Evolutionary conservation across 2,329 filamentous ascomycete genomes (phyloP), one percentile per base, ranked within the genome.

Genomic region (Elsinoe arachidis): DNA sequence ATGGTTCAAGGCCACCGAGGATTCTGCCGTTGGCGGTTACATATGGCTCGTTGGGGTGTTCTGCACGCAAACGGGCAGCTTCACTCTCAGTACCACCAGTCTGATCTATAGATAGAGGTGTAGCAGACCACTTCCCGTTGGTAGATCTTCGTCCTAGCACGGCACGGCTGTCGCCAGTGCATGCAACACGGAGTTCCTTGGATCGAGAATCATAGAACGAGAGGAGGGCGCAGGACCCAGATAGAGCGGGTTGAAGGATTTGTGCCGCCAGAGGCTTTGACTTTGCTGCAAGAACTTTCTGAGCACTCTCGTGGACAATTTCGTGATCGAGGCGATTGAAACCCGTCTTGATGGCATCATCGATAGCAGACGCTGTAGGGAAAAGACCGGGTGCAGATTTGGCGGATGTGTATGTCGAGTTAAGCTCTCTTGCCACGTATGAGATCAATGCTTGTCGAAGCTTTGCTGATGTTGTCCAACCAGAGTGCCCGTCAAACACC

Each of bases 401-500:
- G 3, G 86, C 84, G 17, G 87, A 80, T 68, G 90, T 91, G 77
- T 96, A 97, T 1, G 92, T 96, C 10, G 82, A 79, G 72, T 96
- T 96, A 43, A 99, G 80, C 73, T 99, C 93, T 55, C 90, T 84
- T 26, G 91, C 92, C 47, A 99, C 93, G 67, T 88, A 96, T 62
- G 82, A 90, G 64, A 99, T 96, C 57, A 99, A 80, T 12, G 88
- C 86, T 72, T 99, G 90, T 58, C 93, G 87, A 59, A 99, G 78
- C 69, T 96, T 97, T 17, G 93, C 93, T 38, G 93, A 97, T 5
- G 93, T 99, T 3, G 93, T 96, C 93, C 93, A 99, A 64, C 93
- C 93, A 46, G 90, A 95, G 73, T 99, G 93, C 0, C 93, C 93
- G 69, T 99, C 93, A 72, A 97, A 99, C 15, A 99, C 91, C 58